phyloP scores from a whole-genome alignment of 306 rosid species.

The Cicer chorassanicum region DNA sequence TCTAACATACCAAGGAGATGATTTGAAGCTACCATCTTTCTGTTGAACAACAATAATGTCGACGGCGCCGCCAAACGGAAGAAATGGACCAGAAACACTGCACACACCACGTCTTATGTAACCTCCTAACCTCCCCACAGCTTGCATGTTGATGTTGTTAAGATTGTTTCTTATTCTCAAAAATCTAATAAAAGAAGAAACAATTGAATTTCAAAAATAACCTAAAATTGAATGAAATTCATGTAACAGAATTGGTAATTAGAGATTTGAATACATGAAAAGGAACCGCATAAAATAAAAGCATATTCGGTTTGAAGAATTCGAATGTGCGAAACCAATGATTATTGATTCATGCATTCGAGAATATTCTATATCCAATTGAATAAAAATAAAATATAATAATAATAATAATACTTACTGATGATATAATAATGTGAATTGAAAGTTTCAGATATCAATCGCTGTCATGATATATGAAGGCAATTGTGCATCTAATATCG shows the following conservation, averaged over 20 bases:
- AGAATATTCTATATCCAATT: conserved; percentile 38
- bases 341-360: neutral
- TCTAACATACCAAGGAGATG: conserved; percentile 90
- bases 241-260: neutral
- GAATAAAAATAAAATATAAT: neutral
- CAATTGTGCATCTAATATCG: no score
- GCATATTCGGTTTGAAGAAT: conserved; percentile 45
- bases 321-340: conserved; percentile 28
- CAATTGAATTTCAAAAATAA: neutral
- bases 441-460: no score
- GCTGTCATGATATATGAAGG: no score
- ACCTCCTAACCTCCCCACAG: conserved; percentile 79
- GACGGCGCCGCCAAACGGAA: conserved; percentile 93
- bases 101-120: conserved; percentile 69
- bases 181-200: neutral
- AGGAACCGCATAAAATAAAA: neutral
- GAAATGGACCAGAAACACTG: conserved; percentile 79
- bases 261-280: neutral
- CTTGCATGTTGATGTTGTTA: conserved; percentile 52
- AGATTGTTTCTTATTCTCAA: neutral
- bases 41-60: conserved; percentile 90
- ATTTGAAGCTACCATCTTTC: conserved; percentile 85
- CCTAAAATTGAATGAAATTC: neutral
- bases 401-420: no score
- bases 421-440: no score